Evolutionary conservation across 108 stramenopile genomes (phyloP).

Genomic region (Cyclotella cryptica): DNA sequence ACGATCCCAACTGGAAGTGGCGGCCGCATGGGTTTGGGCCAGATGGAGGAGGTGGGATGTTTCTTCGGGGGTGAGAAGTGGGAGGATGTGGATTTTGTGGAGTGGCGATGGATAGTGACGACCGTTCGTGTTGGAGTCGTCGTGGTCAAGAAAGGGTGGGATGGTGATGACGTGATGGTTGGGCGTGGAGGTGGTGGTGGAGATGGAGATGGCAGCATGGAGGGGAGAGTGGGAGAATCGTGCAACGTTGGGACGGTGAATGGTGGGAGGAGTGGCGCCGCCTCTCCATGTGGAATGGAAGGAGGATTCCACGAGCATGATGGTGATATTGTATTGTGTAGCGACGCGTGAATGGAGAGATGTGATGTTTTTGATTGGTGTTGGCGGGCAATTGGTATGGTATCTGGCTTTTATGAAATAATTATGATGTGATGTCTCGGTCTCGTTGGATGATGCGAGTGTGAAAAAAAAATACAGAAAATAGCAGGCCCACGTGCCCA

Average conservation of each 20-base stretch:
- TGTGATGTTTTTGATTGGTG: too few relatives aligned
- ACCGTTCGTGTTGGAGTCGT: neutral
- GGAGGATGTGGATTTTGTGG: conserved; percentile 67
- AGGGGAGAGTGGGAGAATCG: neutral
- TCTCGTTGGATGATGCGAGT: too few relatives aligned
- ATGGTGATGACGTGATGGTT: conserved; percentile 38
- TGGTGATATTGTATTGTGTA: too few relatives aligned
- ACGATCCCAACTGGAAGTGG: conserved; percentile 65
- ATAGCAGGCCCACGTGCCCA: too few relatives aligned
- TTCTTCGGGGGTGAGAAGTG: conserved; percentile 61
- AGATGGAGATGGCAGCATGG: neutral
- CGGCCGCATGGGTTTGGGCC: conserved; percentile 53
- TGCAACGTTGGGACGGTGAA: neutral
- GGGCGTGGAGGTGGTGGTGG: neutral
- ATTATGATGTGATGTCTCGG: too few relatives aligned
- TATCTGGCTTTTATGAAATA: too few relatives aligned
- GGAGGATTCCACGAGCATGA: neutral
- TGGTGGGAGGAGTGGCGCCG: neutral
- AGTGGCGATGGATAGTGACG: conserved; percentile 61
- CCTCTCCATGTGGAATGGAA: neutral
- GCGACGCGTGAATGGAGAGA: too few relatives aligned
- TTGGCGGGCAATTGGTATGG: too few relatives aligned
- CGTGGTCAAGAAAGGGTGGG: conserved; percentile 37
- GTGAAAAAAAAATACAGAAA: too few relatives aligned
- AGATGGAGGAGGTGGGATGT: conserved; percentile 47